A percentile compares a stretch with the other conserved stretches of the same genome.
These are phyloP conservation scores for Cytospora mali DNA, from an alignment of 2,329 filamentous ascomycete species.

Conservation along the genomic window DNA sequence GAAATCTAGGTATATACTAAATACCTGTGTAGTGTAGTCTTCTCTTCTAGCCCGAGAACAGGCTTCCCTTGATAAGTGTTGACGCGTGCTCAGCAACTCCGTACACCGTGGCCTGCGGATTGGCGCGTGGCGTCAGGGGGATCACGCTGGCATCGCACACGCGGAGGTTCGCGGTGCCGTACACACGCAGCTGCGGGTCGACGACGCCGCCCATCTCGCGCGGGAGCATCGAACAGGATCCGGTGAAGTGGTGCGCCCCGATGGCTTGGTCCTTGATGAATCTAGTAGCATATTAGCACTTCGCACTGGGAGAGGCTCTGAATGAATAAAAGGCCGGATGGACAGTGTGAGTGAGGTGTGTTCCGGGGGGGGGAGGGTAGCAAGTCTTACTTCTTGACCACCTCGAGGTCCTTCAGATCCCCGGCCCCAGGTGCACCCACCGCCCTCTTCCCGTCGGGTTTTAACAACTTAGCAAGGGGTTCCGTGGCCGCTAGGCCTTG, in stretches of 20 bases:
- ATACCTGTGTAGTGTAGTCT: too few relatives aligned
- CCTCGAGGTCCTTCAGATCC: slow-evolving; percentile 15
- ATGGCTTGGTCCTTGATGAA: slow-evolving; percentile 14
- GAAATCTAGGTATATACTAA: too few relatives aligned
- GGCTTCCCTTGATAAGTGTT: not conserved
- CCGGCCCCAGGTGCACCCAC: slow-evolving; percentile 6
- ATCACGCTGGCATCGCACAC: slow-evolving; percentile 13
- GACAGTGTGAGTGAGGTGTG: not conserved
- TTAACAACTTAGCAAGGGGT: slow-evolving; percentile 44
- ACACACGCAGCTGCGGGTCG: slow-evolving; percentile 8
- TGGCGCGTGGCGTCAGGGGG: slow-evolving; percentile 7
- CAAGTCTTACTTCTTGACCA: slow-evolving; percentile 17
- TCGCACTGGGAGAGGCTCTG: not conserved
- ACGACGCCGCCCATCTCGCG: slow-evolving; percentile 16
- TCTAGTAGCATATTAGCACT: not conserved
- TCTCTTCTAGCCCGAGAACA: not conserved
- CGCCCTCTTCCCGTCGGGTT: slow-evolving; percentile 28
- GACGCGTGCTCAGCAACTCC: slow-evolving; percentile 7
- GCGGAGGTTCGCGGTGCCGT: slow-evolving; percentile 12
- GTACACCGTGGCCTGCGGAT: slow-evolving; percentile 14
- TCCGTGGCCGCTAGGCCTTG: slow-evolving; percentile 41
- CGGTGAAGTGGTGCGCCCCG: slow-evolving; percentile 8
- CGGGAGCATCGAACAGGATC: slow-evolving; percentile 16
- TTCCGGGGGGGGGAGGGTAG: too few relatives aligned
- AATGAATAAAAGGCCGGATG: not conserved